phyloP scores from a whole-genome alignment of 306 rosid species.

The Dryas octopetala region DNA sequence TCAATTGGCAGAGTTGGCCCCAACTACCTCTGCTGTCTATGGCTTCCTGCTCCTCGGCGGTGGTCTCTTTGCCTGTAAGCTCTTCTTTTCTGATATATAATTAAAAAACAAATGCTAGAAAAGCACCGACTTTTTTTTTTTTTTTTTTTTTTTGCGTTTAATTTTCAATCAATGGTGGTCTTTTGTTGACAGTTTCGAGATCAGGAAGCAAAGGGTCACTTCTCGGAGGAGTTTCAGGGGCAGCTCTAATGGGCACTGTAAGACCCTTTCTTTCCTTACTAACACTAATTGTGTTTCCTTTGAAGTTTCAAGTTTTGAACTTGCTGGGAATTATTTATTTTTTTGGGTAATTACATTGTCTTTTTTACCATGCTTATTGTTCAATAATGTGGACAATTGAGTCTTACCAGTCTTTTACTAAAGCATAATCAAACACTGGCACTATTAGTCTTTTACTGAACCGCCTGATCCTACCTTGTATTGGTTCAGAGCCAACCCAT shows the following conservation, averaged over 20 bases:
- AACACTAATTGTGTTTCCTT: not conserved
- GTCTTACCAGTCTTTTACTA: too few relatives aligned
- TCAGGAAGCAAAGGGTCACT: slow-evolving; percentile 37
- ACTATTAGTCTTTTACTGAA: not conserved
- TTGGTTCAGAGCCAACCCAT: not conserved
- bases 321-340: not conserved
- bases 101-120: not conserved
- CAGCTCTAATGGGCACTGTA: slow-evolving; percentile 29
- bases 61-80: slow-evolving; percentile 28
- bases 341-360: not conserved
- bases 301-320: not conserved
- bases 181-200: slow-evolving; percentile 11
- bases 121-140: not conserved
- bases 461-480: not conserved
- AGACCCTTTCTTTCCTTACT: not conserved
- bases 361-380: not conserved
- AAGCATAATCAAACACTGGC: not conserved
- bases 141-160: not conserved
- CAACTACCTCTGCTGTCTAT: slow-evolving; percentile 24
- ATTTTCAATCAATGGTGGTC: not conserved
- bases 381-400: not conserved
- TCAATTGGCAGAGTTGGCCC: slow-evolving; percentile 12
- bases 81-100: not conserved
- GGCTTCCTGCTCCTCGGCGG: slow-evolving; percentile 29
- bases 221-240: slow-evolving; percentile 29